Base-by-base conservation (phyloP, 2,329 filamentous ascomycete species). In the Ceratocystis papillata region DNA sequence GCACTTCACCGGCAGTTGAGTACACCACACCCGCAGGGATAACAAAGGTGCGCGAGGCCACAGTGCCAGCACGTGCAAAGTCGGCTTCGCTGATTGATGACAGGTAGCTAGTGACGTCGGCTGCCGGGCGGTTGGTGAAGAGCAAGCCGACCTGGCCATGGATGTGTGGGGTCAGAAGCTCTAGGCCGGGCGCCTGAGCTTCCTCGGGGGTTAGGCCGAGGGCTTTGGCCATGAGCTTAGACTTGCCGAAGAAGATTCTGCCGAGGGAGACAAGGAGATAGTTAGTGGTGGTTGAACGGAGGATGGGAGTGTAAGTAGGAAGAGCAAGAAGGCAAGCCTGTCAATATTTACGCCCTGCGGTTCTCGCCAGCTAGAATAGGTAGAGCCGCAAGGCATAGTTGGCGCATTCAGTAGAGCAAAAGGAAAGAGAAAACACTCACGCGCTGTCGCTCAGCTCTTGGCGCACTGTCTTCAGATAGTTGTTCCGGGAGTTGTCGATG, bases 401-500 rank as follows among this genome's bases (percentile, higher is more conserved):
- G 37, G 37, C 37, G 37, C 37, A 41, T 41, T 41, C 10, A 12
- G 37, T 12, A 10, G 5, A 20, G 45, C 17, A 48, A 48, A 10
- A 25, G 20, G 48, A 28, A 64, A 65, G 17, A 53, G n/a, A 60
- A 20, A 44, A 57, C 50, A 76, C 81, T 71, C 79, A 94, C 89
- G 89, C 85, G 80, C 88, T 88, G 79, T 96, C 91, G 62, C 81
- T 81, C 71, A 96, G 86, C 72, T 96, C 88, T 70, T 86, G 83
- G 71, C 93, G 87, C 71, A 97, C 89, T 73, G 90, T 86, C 79
- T 96, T 96, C 73, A 97, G 80, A 77, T 96, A 92, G 72, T 87
- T 95, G 80, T 99, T 99, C 76, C 94, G 90, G 90, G 96, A 96
- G 80, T 97, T 96, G 75, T 96, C 89, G 71, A 99, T 87, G 73